Percentiles rank a stretch among this genome's conserved stretches.
These are phyloP conservation scores for Penicillium sp. DNA, from an alignment of 2,329 filamentous ascomycete genomes.

Conservation along the genomic window DNA sequence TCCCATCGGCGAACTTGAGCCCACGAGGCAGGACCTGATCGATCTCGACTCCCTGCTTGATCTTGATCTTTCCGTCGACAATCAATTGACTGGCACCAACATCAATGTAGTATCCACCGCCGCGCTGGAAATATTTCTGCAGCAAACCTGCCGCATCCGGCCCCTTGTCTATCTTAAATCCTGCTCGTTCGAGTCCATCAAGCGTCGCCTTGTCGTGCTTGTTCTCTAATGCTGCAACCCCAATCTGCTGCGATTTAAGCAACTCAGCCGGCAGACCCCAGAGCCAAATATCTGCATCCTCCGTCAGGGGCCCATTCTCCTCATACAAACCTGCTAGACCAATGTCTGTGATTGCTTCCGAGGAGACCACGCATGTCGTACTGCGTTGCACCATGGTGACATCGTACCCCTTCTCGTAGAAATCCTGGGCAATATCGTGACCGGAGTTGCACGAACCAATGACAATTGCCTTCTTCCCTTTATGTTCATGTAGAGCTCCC, in stretches of 20 bases:
- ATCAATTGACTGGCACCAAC: constrained; percentile 68
- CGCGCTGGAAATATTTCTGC: constrained; percentile 67
- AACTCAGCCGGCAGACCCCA: constrained; percentile 64
- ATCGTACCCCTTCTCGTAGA: constrained; percentile 67
- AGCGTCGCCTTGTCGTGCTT: constrained; percentile 43
- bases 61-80: constrained; percentile 65
- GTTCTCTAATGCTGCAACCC: constrained; percentile 45
- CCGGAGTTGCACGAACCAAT: constrained; percentile 72
- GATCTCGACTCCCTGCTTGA: constrained; percentile 67
- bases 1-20: constrained; percentile 61
- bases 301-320: constrained; percentile 58
- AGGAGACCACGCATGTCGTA: constrained; percentile 67
- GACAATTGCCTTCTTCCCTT: constrained; percentile 66
- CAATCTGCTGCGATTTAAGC: constrained; percentile 63
- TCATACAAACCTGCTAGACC: constrained; percentile 57
- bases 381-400: constrained; percentile 73
- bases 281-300: constrained; percentile 68
- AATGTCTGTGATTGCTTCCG: constrained; percentile 58
- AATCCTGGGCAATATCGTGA: constrained; percentile 73
- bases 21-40: constrained; percentile 56
- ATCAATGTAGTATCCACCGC: constrained; percentile 74
- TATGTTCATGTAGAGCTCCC: constrained; percentile 52
- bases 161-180: constrained; percentile 65
- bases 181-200: constrained; percentile 57
- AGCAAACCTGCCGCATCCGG: constrained; percentile 62